A percentile compares a stretch with the other conserved stretches of the same genome.
phyloP scores from a whole-genome alignment of 129 eudicot genomes.

The Helichrysum umbraculigerum region DNA sequence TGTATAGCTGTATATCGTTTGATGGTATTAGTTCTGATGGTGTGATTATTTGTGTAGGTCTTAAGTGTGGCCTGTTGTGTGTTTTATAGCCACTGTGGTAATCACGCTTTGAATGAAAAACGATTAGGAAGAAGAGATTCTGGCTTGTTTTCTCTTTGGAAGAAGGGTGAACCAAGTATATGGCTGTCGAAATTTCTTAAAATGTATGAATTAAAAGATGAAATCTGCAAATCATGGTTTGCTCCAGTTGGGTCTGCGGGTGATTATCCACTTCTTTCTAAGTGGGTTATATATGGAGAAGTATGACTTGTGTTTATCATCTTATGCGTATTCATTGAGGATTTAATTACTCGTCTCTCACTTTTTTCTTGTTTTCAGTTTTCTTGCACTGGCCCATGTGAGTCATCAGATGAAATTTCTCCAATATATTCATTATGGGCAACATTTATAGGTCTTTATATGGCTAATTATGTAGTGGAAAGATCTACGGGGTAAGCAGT shows the following conservation, averaged over 20 bases:
- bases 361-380: slow-evolving; percentile 42
- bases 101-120: slow-evolving; percentile 79
- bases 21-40: slow-evolving; percentile 30
- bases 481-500: slow-evolving; percentile 84
- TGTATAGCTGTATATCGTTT: not conserved
- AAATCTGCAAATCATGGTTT: slow-evolving; percentile 96
- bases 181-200: slow-evolving; percentile 78
- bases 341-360: slow-evolving; percentile 4
- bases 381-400: slow-evolving; percentile 84
- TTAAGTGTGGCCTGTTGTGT: slow-evolving; percentile 97
- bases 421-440: slow-evolving; percentile 99
- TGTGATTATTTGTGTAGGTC: slow-evolving; percentile 59
- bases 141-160: slow-evolving; percentile 70
- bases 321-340: not conserved
- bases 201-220: slow-evolving; percentile 80
- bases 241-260: slow-evolving; percentile 99
- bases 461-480: slow-evolving; percentile 96
- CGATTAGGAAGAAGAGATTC: slow-evolving; percentile 62
- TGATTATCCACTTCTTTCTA: slow-evolving; percentile 92
- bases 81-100: slow-evolving; percentile 99
- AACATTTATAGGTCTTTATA: slow-evolving; percentile 94
- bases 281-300: slow-evolving; percentile 99
- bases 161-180: slow-evolving; percentile 77
- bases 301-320: slow-evolving; percentile 37
- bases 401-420: slow-evolving; percentile 88